Base-by-base conservation (phyloP, 768 basidiomycete species). In the Tylopilus subfusipes region DNA sequence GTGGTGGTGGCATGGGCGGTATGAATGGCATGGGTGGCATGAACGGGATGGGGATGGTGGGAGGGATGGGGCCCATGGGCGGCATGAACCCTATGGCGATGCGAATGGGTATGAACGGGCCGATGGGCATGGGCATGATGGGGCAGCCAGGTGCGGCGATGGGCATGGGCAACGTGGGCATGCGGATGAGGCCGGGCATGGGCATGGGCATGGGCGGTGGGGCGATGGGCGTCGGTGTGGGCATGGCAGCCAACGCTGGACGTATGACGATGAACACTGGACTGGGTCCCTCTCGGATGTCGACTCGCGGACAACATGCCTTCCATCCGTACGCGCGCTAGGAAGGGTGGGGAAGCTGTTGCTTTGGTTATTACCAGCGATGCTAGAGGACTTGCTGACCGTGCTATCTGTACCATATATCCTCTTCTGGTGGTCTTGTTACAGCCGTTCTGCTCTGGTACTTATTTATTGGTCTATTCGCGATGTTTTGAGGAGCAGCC, bases 261-360 rank as follows among this genome's bases (percentile, higher is more conserved):
- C 70, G 78, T 54, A 73, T 73, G 72, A 53, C 74, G 46, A 70
- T 73, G 70, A 73, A 70, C 62, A 44, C 68, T 46, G 81, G 74
- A 24, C 66, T 73, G 53, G 82, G 76, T n/a, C 81, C 78, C 14
- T 72, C 76, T 50, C 74, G 79, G 8, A 73, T 75, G 67, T 75
- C 72, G 50, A 76, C 60, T 25, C 76, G 82, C 21, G 83, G 83
- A 53, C 82, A 83, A 57, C 80, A 82, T 58, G 76, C 74, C 54
- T 85, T 82, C 69, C 83, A 85, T 68, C 83, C 83, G n/a, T 85
- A 85, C 64, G 75, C 82, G 50, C 76, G 83, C 62, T 84, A 52
- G 40, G 8, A 21, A 38, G 18, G 18, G n/a, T 18, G 16, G 27
- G 30, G 24, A 13, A 4, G 21, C 24, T 30, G 13, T n/a, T 3